These are phyloP conservation scores for Schizochytrium sp. DNA, from an alignment of 108 stramenopile genomes.

Conservation along the genomic window DNA sequence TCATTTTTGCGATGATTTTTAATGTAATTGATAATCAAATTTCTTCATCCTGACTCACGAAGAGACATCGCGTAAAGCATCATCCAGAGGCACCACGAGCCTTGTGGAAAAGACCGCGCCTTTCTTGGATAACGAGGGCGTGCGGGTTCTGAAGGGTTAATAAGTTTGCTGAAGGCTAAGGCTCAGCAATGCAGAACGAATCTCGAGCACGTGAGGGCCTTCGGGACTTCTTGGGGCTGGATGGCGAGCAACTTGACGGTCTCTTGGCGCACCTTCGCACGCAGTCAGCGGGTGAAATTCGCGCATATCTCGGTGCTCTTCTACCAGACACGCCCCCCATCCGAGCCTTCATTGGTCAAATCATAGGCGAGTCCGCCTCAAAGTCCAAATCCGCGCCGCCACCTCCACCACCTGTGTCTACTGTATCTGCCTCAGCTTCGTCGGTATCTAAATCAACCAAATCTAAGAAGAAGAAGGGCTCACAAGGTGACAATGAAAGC, in stretches of 20 bases:
- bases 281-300: neutral
- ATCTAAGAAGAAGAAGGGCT: neutral
- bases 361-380: neutral
- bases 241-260: slow-evolving; percentile 33
- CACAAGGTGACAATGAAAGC: neutral
- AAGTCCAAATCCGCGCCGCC: neutral
- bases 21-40: too few species aligned
- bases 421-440: too few species aligned
- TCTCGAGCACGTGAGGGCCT: slow-evolving; percentile 23
- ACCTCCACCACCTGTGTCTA: too few species aligned
- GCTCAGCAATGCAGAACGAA: neutral
- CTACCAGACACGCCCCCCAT: slow-evolving; percentile 50
- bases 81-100: too few species aligned
- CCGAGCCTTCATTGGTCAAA: slow-evolving; percentile 14
- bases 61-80: too few species aligned
- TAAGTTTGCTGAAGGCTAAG: too few species aligned
- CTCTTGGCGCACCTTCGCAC: slow-evolving; percentile 18
- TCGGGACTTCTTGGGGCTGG: slow-evolving; percentile 26
- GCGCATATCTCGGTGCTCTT: slow-evolving; percentile 22
- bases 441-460: neutral
- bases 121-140: too few species aligned
- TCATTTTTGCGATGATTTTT: too few species aligned
- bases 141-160: too few species aligned
- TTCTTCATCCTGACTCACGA: too few species aligned
- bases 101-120: too few species aligned